Conservation (phyloP, 768 basidiomycete species). For the Lactifluus echinatus region DNA sequence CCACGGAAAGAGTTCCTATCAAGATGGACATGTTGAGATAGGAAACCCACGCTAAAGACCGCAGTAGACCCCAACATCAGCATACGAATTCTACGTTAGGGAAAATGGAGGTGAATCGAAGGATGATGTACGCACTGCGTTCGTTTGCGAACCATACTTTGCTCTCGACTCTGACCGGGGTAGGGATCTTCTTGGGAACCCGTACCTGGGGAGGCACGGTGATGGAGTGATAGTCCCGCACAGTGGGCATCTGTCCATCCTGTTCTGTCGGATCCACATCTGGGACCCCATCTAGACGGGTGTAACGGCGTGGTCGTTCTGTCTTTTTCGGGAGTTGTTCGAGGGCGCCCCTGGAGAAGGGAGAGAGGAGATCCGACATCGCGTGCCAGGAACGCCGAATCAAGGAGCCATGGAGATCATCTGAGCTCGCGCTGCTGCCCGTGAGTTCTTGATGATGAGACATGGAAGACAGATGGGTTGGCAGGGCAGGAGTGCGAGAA, state of each 20-base stretch:
- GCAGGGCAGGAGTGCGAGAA: background rate
- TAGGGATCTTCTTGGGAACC: conserved; percentile 75
- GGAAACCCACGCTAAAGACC: conserved; percentile 70
- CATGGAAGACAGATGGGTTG: background rate
- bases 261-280: conserved; percentile 40
- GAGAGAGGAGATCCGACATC: conserved; percentile 47
- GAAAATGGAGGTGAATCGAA: background rate
- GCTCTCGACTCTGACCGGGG: conserved; percentile 78
- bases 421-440: conserved; percentile 16
- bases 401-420: conserved; percentile 25
- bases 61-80: background rate
- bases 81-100: background rate
- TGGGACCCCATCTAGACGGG: conserved; percentile 67
- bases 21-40: conserved; percentile 85
- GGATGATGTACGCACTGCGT: conserved; percentile 47
- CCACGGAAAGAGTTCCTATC: conserved; percentile 75
- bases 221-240: conserved; percentile 71
- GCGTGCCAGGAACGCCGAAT: conserved; percentile 56
- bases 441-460: background rate
- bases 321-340: conserved; percentile 38
- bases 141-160: conserved; percentile 99
- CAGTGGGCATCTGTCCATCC: conserved; percentile 47
- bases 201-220: conserved; percentile 56
- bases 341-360: conserved; percentile 62
- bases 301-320: conserved; percentile 39